These are phyloP conservation scores for Morella rubra DNA, from an alignment of 306 rosid genomes.

Conservation along the genomic window DNA sequence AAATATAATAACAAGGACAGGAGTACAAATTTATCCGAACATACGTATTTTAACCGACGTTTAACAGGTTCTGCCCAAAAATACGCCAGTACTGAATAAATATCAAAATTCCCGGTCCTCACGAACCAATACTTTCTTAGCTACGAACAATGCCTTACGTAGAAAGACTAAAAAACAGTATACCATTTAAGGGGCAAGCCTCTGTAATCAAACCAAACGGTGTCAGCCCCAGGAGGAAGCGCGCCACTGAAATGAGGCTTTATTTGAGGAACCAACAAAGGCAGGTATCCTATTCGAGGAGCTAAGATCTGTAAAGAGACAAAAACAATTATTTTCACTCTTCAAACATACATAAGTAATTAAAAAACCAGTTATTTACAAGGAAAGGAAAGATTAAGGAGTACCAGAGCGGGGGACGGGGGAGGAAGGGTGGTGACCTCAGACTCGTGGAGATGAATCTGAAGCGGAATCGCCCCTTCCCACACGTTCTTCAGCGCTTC, in stretches of 20 bases:
- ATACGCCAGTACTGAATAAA: background rate
- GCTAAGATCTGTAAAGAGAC: conserved; percentile 66
- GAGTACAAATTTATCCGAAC: too few relatives aligned
- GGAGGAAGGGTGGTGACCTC: conserved; percentile 87
- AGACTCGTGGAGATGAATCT: conserved; percentile 85
- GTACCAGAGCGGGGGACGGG: conserved; percentile 82
- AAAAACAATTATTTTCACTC: background rate
- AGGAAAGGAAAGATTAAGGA: background rate
- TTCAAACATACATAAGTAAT: background rate
- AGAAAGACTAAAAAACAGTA: background rate
- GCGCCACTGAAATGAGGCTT: conserved; percentile 76
- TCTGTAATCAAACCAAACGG: conserved; percentile 92
- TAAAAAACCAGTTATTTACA: background rate
- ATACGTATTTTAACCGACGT: too few relatives aligned
- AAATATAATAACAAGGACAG: too few relatives aligned
- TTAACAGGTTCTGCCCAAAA: too few relatives aligned
- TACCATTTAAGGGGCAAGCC: conserved; percentile 95
- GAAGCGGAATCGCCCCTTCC: conserved; percentile 86
- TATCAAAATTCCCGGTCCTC: background rate
- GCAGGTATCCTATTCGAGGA: conserved; percentile 85
- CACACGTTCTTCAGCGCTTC: conserved; percentile 71
- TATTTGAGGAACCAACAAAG: conserved; percentile 67
- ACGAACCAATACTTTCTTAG: background rate
- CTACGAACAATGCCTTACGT: background rate
- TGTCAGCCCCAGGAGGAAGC: conserved; percentile 85